Evolutionary conservation across 352 stramenopile species (phyloP), one percentile per base, ranked within the genome.

Genomic region (Globisporangium iwayamae): DNA sequence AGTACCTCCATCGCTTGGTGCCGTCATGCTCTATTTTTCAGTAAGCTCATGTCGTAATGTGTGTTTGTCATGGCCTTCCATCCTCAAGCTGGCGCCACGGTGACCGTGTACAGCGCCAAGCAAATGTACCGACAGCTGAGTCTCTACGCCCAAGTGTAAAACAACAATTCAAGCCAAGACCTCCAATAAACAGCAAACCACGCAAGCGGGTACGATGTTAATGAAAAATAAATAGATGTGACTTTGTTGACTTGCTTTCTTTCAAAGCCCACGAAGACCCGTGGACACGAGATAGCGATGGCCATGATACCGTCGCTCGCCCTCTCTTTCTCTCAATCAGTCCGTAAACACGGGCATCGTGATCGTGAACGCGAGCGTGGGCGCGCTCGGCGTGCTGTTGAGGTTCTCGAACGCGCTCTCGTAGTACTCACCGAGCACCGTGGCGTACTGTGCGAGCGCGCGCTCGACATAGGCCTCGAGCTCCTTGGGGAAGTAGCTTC

Each of bases 351-450:
- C 85, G 32, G 83, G 83, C 56, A 81, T 74, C 32, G 81, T 74
- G 65, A 95, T 93, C 10, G 79, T 93, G 51, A 95, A 95, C 71
- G 93, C 84, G 36, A 95, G 75, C 50, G 80, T 81, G 18, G 86
- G 86, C 39, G 86, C 76, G 4, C 78, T 62, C 9, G 83, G 79
- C 56, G 77, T 86, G 14, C 73, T 68, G 8, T 52, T 59, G 5
- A 79, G 75, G 13, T 76, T 77, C 36, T 85, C 79, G 30, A 90
- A 87, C 11, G 86, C 86, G 16, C 72, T 72, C 32, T 90, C 70
- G 66, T 93, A 95, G 72, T 95, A 95, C 63, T 91, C 84, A 73
- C 79, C 89, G 4, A 95, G 69, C 45, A 95, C 75, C n/a, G 73
- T 67, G 6, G 91, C 78, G 59, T 95, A 93, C 63, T 93, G 83